Evolutionary conservation across 768 basidiomycete species (phyloP).

Genomic region (Phlebiopsis flavidoalba): DNA sequence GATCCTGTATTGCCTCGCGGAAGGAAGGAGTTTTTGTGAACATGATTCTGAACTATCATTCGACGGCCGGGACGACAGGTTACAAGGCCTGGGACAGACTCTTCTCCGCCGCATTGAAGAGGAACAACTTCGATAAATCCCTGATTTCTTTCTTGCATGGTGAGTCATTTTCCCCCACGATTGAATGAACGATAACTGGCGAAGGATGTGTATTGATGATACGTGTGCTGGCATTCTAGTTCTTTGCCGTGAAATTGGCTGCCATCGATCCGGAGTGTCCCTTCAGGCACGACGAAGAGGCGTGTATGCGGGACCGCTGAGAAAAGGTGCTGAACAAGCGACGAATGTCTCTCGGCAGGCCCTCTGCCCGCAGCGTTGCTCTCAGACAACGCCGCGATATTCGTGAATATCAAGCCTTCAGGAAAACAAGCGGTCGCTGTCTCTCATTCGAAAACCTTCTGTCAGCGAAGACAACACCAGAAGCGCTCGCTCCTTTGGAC

Average conservation of each 20-base stretch:
- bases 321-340: constrained; percentile 10
- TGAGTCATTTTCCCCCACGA: background rate
- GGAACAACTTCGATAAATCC: background rate
- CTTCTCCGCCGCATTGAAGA: constrained; percentile 9
- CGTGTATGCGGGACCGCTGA: background rate
- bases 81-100: constrained; percentile 9
- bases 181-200: background rate
- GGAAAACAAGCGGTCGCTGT: background rate
- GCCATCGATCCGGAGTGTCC: constrained; percentile 10
- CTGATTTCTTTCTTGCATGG: constrained; percentile 15
- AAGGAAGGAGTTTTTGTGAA: constrained; percentile 13
- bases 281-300: constrained; percentile 12
- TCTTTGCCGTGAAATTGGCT: constrained; percentile 13
- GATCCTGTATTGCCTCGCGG: constrained; percentile 4
- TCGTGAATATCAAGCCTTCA: background rate
- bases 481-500: background rate
- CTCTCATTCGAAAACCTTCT: background rate
- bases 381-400: background rate
- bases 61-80: constrained; percentile 11
- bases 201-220: background rate
- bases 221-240: background rate
- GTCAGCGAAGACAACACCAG: background rate
- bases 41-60: constrained; percentile 14
- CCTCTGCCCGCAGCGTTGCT: constrained; percentile 2
- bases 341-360: constrained; percentile 2